Conservation (phyloP, 805 yeast genomes). For the Candida ortonii region DNA sequence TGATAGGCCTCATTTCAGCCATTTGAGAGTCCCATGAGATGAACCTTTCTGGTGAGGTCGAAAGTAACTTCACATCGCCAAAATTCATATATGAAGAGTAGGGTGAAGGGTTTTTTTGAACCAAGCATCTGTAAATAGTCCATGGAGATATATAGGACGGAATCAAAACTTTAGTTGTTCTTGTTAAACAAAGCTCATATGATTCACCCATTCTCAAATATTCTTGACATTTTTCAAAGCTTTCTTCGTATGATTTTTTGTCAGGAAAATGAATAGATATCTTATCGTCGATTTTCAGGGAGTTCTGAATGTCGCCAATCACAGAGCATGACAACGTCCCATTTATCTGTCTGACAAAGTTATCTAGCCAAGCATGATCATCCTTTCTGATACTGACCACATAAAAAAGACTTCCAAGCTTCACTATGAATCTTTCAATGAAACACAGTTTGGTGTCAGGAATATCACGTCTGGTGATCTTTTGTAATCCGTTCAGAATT, state of each 20-base stretch:
- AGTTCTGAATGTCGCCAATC: conserved; percentile 5
- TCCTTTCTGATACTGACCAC: conserved; percentile 48
- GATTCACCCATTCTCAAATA: conserved; percentile 79
- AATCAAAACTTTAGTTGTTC: conserved; percentile 59
- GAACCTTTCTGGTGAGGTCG: conserved; percentile 95
- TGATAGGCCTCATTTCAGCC: conserved; percentile 90
- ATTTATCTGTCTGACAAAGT: conserved; percentile 3
- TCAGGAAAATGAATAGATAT: conserved; percentile 47
- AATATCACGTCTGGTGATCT: conserved; percentile 38
- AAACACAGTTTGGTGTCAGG: conserved; percentile 79
- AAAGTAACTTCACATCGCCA: conserved; percentile 59
- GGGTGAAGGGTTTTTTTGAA: conserved; percentile 84
- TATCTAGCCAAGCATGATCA: conserved; percentile 39
- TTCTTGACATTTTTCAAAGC: conserved; percentile 63
- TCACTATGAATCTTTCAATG: conserved; percentile 60
- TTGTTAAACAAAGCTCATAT: conserved; percentile 88
- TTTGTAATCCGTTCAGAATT: conserved; percentile 32
- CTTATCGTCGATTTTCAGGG: conserved; percentile 7
- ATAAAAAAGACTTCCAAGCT: conserved; percentile 50
- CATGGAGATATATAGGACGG: conserved; percentile 57
- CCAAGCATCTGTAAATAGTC: conserved; percentile 74
- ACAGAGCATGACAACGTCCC: no score
- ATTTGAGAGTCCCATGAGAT: conserved; percentile 62
- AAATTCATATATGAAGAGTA: conserved; percentile 79
- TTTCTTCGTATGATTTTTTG: conserved; percentile 48